Conservation (phyloP, 345 rosid species). For the Moringa oleifera region DNA sequence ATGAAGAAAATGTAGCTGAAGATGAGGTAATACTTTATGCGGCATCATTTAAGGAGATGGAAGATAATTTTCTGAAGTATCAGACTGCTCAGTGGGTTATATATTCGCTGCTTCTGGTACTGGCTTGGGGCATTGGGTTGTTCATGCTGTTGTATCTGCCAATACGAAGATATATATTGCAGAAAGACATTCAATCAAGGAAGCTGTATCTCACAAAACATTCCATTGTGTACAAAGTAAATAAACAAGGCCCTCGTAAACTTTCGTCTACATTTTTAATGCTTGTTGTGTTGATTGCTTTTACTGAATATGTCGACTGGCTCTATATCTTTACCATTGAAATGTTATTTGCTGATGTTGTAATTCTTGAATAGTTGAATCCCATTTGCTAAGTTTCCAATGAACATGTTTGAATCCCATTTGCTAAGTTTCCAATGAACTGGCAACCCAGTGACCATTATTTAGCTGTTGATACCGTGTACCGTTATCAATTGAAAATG, state of each 20-base stretch:
- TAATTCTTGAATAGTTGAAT: neutral
- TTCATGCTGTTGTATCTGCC: constrained; percentile 65
- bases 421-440: no score
- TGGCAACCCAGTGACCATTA: no score
- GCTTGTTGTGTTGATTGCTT: neutral
- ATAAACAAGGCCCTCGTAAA: neutral
- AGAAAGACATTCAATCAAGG: constrained; percentile 54
- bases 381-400: no score
- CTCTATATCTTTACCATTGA: no score
- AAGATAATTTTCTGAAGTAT: constrained; percentile 45
- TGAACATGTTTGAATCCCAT: no score
- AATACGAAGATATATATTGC: constrained; percentile 45
- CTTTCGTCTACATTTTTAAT: neutral
- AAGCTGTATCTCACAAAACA: constrained; percentile 59
- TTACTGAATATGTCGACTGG: neutral
- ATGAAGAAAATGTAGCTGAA: constrained; percentile 20
- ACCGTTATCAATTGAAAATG: neutral
- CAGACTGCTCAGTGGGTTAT: constrained; percentile 56
- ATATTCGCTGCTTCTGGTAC: constrained; percentile 44
- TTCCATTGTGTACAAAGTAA: constrained; percentile 63
- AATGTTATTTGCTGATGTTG: neutral
- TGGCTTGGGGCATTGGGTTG: constrained; percentile 67
- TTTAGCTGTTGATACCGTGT: no score
- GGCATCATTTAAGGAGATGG: constrained; percentile 53
- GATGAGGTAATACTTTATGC: constrained; percentile 41